Conservation (phyloP, 1,139 yeast species). For the Yamadazyma diddensiae region DNA sequence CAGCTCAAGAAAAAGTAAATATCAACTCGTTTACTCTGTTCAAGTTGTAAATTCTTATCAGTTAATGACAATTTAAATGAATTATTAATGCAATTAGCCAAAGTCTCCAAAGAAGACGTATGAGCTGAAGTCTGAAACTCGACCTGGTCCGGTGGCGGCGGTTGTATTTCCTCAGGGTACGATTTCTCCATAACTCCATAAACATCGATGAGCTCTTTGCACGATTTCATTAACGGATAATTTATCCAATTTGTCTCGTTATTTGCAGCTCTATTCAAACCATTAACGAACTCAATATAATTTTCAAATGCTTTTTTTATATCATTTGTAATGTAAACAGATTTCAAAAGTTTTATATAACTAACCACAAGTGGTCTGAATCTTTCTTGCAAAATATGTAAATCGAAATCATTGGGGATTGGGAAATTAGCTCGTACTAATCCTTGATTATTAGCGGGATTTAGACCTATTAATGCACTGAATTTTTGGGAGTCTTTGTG, state of each 20-base stretch:
- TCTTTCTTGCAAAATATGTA: conserved; percentile 35
- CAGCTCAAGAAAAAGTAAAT: conserved; percentile 74
- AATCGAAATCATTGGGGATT: conserved; percentile 41
- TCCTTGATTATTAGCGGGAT: conserved; percentile 31
- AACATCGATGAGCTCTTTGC: conserved; percentile 54
- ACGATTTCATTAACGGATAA: conserved; percentile 51
- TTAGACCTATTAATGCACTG: conserved; percentile 29
- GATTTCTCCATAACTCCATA: conserved; percentile 35
- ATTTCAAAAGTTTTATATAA: conserved; percentile 37
- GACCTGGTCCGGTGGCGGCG: conserved; percentile 3
- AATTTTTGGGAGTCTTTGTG: conserved; percentile 18
- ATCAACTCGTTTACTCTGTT: conserved; percentile 55
- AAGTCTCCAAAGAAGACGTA: conserved; percentile 38
- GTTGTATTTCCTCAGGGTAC: conserved; percentile 26
- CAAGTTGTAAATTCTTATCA: conserved; percentile 61
- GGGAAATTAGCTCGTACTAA: conserved; percentile 25
- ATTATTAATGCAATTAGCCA: conserved; percentile 68
- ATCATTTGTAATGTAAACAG: conserved; percentile 35
- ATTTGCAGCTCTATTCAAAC: conserved; percentile 61
- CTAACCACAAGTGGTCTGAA: conserved; percentile 32
- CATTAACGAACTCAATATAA: conserved; percentile 41
- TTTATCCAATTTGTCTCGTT: conserved; percentile 66
- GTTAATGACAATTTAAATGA: conserved; percentile 77
- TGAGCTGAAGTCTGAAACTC: conserved; percentile 9
- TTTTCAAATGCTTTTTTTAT: conserved; percentile 38